A percentile compares a stretch with the other conserved stretches of the same genome.
These are phyloP conservation scores for Cichorium intybus DNA, from an alignment of 140 eudicot genomes.

Conservation along the genomic window DNA sequence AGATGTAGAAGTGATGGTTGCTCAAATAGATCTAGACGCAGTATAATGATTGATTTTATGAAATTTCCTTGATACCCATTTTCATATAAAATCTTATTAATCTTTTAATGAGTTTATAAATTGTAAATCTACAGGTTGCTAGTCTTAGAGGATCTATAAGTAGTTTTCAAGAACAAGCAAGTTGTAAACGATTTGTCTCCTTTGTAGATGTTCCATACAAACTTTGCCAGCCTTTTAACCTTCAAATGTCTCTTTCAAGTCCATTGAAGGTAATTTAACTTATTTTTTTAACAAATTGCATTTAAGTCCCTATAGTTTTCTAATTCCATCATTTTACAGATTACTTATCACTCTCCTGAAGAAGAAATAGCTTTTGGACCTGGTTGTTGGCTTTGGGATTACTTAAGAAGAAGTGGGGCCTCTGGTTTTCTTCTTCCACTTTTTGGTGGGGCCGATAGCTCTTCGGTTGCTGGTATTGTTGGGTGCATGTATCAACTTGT, in stretches of 20 bases:
- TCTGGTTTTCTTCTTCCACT: slow-evolving; percentile 95
- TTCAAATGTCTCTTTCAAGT: slow-evolving; percentile 63
- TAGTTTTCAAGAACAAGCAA: slow-evolving; percentile 95
- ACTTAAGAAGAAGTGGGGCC: slow-evolving; percentile 92
- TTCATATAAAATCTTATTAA: background rate
- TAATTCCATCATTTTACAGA: slow-evolving; percentile 34
- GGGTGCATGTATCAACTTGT: slow-evolving; percentile 98
- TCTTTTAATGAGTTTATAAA: background rate
- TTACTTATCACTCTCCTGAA: slow-evolving; percentile 77
- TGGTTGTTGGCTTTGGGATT: slow-evolving; percentile 98
- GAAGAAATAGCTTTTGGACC: slow-evolving; percentile 97
- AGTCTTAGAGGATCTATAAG: slow-evolving; percentile 96
- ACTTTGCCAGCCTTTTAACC: slow-evolving; percentile 77
- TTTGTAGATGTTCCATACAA: slow-evolving; percentile 60
- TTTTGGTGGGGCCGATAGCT: slow-evolving; percentile 97
- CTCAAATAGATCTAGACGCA: slow-evolving; percentile 88
- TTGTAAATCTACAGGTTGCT: no score
- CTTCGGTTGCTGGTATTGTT: slow-evolving; percentile 94
- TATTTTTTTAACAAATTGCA: background rate
- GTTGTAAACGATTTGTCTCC: slow-evolving; percentile 62
- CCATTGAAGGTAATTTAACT: slow-evolving; percentile 70
- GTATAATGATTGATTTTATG: no score
- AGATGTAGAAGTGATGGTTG: slow-evolving; percentile 87
- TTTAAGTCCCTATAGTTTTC: no score
- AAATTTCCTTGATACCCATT: no score